A percentile compares a stretch with the other conserved stretches of the same genome.
Evolutionary conservation across 2,329 filamentous ascomycete species (phyloP).

Genomic region (Xylaria sp.): DNA sequence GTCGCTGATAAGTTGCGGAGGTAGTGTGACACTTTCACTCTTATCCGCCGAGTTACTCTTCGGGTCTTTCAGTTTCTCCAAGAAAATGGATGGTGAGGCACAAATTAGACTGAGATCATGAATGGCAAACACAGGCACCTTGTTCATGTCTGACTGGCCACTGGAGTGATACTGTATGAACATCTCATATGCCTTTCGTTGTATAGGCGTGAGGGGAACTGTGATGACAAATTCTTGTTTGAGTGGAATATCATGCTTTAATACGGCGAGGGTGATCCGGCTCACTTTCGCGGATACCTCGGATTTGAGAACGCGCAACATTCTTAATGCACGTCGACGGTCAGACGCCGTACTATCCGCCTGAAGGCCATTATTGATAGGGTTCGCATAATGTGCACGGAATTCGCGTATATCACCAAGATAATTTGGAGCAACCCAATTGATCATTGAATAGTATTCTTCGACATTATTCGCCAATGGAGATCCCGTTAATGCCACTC

Average conservation of each 20-base stretch:
- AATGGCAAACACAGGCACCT: constrained; percentile 51
- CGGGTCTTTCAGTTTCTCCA: constrained; percentile 48
- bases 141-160: constrained; percentile 14
- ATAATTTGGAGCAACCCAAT: constrained; percentile 86
- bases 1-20: constrained; percentile 46
- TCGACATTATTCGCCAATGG: constrained; percentile 85
- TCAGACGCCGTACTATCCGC: constrained; percentile 68
- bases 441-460: constrained; percentile 88
- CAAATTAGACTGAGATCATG: constrained; percentile 60
- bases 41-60: constrained; percentile 19
- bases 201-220: constrained; percentile 74
- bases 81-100: constrained; percentile 63
- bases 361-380: constrained; percentile 78
- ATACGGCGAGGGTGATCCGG: constrained; percentile 73
- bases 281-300: constrained; percentile 83
- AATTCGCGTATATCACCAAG: constrained; percentile 78
- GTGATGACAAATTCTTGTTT: constrained; percentile 87
- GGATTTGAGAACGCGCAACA: constrained; percentile 75
- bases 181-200: constrained; percentile 69
- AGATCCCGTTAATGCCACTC: constrained; percentile 88
- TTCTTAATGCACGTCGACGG: constrained; percentile 70
- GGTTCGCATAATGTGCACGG: constrained; percentile 72
- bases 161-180: constrained; percentile 52
- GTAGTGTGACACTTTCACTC: constrained; percentile 42
- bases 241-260: constrained; percentile 73